Percentiles rank a stretch among this genome's conserved stretches.
These are phyloP conservation scores for Acrocalymma vagum DNA, from an alignment of 2,329 filamentous ascomycete genomes.

Conservation along the genomic window DNA sequence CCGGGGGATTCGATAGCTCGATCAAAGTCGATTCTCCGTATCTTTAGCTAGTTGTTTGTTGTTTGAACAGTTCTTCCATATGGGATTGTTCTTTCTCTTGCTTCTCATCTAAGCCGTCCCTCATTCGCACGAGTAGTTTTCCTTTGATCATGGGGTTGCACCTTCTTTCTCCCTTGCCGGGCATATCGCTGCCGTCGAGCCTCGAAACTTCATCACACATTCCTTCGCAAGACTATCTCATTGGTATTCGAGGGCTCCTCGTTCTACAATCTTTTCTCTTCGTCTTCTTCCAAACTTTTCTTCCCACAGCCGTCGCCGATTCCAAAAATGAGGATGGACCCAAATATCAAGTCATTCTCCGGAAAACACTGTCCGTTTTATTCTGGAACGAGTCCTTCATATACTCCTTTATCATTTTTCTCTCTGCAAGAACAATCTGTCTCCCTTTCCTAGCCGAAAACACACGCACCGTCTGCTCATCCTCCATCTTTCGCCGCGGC, in stretches of 20 bases:
- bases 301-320: constrained; percentile 51
- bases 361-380: constrained; percentile 55
- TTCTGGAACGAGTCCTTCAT: constrained; percentile 58
- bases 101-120: no score
- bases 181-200: constrained; percentile 16
- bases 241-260: constrained; percentile 56
- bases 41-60: no score
- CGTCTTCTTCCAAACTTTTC: constrained; percentile 56
- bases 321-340: constrained; percentile 48
- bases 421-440: constrained; percentile 54
- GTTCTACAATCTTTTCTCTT: constrained; percentile 55
- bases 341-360: constrained; percentile 51
- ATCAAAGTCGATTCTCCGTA: no score
- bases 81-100: neutral
- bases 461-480: constrained; percentile 44
- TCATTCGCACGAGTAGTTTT: no score
- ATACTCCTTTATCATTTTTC: constrained; percentile 55
- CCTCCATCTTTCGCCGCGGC: constrained; percentile 52
- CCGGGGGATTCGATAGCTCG: no score
- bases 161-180: constrained; percentile 20
- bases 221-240: constrained; percentile 46
- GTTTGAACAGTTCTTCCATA: no score
- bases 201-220: constrained; percentile 16
- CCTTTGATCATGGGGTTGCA: constrained; percentile 30
- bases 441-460: constrained; percentile 53